phyloP scores from a whole-genome alignment of 2,329 filamentous ascomycete genomes.

The Diplodia sapinea region DNA sequence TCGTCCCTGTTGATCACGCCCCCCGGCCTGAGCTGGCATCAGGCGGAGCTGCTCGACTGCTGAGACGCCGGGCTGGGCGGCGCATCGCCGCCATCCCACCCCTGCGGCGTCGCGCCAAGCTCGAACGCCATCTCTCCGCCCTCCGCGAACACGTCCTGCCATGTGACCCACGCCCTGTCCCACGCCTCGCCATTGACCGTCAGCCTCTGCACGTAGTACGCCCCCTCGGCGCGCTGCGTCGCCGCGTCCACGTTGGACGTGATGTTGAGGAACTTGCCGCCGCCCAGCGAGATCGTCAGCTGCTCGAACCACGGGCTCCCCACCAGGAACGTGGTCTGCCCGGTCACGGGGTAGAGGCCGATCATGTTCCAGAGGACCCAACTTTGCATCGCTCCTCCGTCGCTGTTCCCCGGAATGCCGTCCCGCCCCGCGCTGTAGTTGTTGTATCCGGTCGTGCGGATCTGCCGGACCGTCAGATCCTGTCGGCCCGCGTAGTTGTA shows the following conservation, averaged over 20 bases:
- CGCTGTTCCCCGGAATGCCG: constrained; percentile 72
- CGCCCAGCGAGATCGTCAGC: constrained; percentile 64
- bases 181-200: constrained; percentile 68
- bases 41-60: constrained; percentile 1
- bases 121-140: constrained; percentile 46
- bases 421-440: constrained; percentile 62
- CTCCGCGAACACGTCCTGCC: constrained; percentile 68
- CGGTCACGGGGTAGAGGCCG: constrained; percentile 70
- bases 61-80: constrained; percentile 29
- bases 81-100: constrained; percentile 45
- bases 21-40: constrained; percentile 27
- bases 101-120: constrained; percentile 40
- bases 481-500: constrained; percentile 71
- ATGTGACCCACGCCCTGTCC: constrained; percentile 69
- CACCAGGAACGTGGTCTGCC: constrained; percentile 71
- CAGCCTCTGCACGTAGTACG: constrained; percentile 68
- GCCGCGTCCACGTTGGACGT: constrained; percentile 58
- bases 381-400: constrained; percentile 75
- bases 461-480: constrained; percentile 64
- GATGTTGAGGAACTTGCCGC: constrained; percentile 60
- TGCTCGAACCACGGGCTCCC: constrained; percentile 53
- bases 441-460: constrained; percentile 63
- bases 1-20: constrained; percentile 12
- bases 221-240: constrained; percentile 51
- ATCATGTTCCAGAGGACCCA: constrained; percentile 46